Evolutionary conservation across 441 rosid genomes (phyloP), one percentile per base, ranked within the genome.

Genomic region (Aleurites moluccanus): DNA sequence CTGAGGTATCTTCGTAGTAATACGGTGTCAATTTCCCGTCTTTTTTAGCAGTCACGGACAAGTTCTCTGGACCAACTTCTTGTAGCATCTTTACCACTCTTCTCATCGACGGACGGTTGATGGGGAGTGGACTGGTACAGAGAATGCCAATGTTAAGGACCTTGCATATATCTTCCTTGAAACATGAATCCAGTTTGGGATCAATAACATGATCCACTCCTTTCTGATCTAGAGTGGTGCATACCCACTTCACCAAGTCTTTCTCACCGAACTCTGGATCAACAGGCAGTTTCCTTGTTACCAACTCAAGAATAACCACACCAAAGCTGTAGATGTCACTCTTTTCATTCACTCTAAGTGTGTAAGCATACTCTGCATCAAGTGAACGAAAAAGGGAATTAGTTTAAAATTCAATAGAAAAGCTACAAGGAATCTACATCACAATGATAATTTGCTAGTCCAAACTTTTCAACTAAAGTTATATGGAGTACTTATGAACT

Each of bases 291-390:
- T 86, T 90, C 49, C 99, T 92, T 0, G 97, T 93, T 27, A 96
- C 94, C 76, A 93, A 79, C 86, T 96, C 99, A 1, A 96, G 90
- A n/a, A 93, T 85, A 35, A 96, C 98, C 28, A 96, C 98, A 0
- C 99, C 99, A 1, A 96, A 96, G 79, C 99, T 96, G 91, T 92
- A 96, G 67, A 87, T 91, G 82, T 96, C 99, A n/a, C 99, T 93
- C 89, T 96, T 96, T 86, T 96, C 99, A 28, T 92, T 93, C 84
- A 96, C 99, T 33, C 94, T 80, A 13, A 96, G 90, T 0, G 99
- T 96, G 83, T 96, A 96, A 1, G 97, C 99, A 76, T 96, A 96
- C 69, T 96, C 99, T 96, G 92, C 80, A 84, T 76, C 56, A 72
- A 18, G 78, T 21, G 64, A 18, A 76, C 35, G n/a, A 35, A 50